These are phyloP conservation scores for Oryza meridionalis DNA, from an alignment of 176 grass and related monocot species.

Conservation along the genomic window DNA sequence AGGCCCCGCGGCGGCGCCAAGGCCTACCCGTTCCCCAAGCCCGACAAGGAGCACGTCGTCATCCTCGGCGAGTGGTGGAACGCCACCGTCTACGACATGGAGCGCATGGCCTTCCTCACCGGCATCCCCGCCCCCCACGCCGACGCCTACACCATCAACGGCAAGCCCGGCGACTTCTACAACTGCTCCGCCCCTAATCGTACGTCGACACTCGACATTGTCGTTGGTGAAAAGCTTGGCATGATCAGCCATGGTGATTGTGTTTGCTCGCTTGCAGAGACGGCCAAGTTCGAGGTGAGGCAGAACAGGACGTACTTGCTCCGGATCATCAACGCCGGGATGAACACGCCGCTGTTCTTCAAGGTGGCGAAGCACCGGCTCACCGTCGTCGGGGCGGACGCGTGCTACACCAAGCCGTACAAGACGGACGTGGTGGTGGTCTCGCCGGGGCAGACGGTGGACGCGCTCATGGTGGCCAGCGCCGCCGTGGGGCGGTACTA, in stretches of 20 bases:
- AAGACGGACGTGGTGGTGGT: slow-evolving; percentile 52
- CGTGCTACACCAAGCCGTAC: slow-evolving; percentile 72
- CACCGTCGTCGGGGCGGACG: slow-evolving; percentile 66
- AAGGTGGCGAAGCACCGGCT: slow-evolving; percentile 65
- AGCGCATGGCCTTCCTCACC: not conserved
- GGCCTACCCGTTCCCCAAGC: slow-evolving; percentile 56
- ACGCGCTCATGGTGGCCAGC: slow-evolving; percentile 56
- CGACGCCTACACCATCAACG: slow-evolving; percentile 71
- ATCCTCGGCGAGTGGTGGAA: slow-evolving; percentile 84
- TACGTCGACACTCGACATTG: not conserved
- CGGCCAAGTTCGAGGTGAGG: slow-evolving; percentile 46
- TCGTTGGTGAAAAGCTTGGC: no score
- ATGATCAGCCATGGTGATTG: no score
- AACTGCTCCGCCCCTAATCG: slow-evolving; percentile 40
- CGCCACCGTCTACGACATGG: slow-evolving; percentile 36
- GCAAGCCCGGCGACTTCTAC: slow-evolving; percentile 62
- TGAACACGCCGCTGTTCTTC: slow-evolving; percentile 72
- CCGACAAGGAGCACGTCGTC: slow-evolving; percentile 48
- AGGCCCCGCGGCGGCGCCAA: slow-evolving; percentile 30
- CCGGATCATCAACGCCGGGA: slow-evolving; percentile 70
- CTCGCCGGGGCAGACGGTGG: slow-evolving; percentile 66
- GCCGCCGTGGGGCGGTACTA: not conserved
- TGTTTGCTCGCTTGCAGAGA: slow-evolving; percentile 19
- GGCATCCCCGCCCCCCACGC: not conserved
- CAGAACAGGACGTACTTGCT: slow-evolving; percentile 53